These are phyloP conservation scores for Mycena venus DNA, from an alignment of 768 basidiomycete species.

Conservation along the genomic window DNA sequence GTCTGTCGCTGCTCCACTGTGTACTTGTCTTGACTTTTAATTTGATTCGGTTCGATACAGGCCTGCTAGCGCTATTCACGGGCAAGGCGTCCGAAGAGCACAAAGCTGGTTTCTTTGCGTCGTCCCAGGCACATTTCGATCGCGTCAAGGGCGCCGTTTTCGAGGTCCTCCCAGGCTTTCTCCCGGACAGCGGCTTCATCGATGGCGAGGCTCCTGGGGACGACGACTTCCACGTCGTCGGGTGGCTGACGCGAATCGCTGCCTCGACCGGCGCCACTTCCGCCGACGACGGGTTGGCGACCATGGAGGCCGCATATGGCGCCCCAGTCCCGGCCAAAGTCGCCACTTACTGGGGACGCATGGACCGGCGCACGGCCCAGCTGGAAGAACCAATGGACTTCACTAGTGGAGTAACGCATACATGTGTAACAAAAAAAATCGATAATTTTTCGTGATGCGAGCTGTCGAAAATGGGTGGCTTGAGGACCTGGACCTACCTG, in stretches of 20 bases:
- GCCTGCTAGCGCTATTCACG: slow-evolving; percentile 56
- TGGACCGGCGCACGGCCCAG: slow-evolving; percentile 62
- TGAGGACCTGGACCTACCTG: too few species aligned
- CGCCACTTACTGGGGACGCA: slow-evolving; percentile 54
- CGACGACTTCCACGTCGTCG: slow-evolving; percentile 68
- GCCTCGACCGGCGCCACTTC: slow-evolving; percentile 51
- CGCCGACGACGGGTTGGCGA: slow-evolving; percentile 51
- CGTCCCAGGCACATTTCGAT: slow-evolving; percentile 54
- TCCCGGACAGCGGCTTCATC: slow-evolving; percentile 61
- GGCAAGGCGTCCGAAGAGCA: slow-evolving; percentile 49
- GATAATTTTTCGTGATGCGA: too few species aligned
- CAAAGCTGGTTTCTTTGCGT: slow-evolving; percentile 54
- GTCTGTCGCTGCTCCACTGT: neutral
- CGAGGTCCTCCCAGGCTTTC: slow-evolving; percentile 53
- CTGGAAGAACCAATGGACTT: slow-evolving; percentile 58
- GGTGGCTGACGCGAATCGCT: slow-evolving; percentile 65
- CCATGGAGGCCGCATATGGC: slow-evolving; percentile 54
- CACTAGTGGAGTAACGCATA: too few species aligned
- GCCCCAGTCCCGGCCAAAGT: slow-evolving; percentile 5
- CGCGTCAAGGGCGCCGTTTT: slow-evolving; percentile 52
- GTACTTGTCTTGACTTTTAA: too few species aligned
- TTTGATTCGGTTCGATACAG: too few species aligned
- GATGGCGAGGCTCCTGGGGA: slow-evolving; percentile 62
- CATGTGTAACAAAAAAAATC: too few species aligned
- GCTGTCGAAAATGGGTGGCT: too few species aligned